Base-by-base conservation (phyloP, 805 yeast species). In the Ogataea trehalophila region DNA sequence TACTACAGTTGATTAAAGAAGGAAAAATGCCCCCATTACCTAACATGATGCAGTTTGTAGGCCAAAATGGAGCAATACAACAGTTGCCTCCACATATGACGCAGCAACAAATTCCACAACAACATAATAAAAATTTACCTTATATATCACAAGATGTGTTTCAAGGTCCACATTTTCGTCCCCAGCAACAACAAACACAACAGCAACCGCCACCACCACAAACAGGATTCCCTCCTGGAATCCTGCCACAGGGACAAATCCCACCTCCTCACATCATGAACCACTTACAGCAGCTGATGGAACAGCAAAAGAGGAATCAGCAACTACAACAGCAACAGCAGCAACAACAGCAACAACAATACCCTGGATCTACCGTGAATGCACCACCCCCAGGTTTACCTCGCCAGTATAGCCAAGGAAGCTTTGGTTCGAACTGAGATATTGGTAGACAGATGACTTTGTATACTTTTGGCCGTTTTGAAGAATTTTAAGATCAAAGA, bases 11-110 rank as follows among this genome's bases (percentile, higher is more conserved):
- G 34, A 60, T 61, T 14, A 51, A 50, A 18, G 63, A 61, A 41
- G 65, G 65, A 1, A 61, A 57, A 33, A 44, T 61, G 45, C 64
- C 65, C 3, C 65, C 65, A 6, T 44, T 60, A 16, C 63, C 65
- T 9, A 59, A 59, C 7, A 56, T 59, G 61, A 20, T 43, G 16
- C 49, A 54, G 23, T 38, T 23, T 22, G n/a, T 38, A 17, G 39
- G 46, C 16, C 37, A 46, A 31, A 3, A n/a, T 14, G 23, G 26
- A 8, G 11, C 29, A 26, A 26, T 4, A 11, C 29, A 26, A 26
- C 29, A 26, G 9, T 7, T 26, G 5, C 29, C 29, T 7, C 29
- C 29, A 2, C 29, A 26, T 26, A 26, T 26, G 29, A 26, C 9
- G 7, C 31, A 26, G 11, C 31, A 7, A 26, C 31, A 26, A n/a